Evolutionary conservation across 2,329 filamentous ascomycete species (phyloP).

Genomic region (Colletotrichum sp.): DNA sequence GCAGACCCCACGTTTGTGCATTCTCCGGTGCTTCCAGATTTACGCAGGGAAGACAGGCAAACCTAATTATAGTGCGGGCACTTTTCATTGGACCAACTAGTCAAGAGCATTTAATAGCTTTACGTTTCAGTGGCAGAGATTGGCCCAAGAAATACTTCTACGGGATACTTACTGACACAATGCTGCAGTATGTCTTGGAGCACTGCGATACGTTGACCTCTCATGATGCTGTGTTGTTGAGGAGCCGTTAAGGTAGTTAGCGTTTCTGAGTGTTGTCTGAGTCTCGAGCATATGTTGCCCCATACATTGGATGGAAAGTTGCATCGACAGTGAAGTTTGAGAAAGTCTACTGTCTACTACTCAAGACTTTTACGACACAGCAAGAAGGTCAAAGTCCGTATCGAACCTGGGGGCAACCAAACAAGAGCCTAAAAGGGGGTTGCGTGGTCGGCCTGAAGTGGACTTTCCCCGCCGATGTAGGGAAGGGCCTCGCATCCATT

Average conservation of each 20-base stretch:
- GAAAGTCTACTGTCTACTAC: not conserved
- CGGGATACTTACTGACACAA: fast-evolving
- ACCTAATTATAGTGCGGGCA: not conserved
- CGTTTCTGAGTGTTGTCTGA: not conserved
- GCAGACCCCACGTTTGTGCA: not conserved
- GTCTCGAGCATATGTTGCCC: not conserved
- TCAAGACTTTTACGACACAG: fast-evolving
- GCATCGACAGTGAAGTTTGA: not conserved
- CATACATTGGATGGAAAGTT: not conserved
- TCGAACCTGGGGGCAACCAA: not conserved
- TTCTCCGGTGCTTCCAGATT: not conserved
- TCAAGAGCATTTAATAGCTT: not conserved
- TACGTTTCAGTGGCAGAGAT: not conserved
- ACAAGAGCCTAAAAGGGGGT: not conserved
- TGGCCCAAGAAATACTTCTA: not conserved
- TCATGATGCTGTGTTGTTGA: not conserved
- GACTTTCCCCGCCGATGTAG: not conserved
- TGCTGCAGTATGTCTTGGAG: not conserved
- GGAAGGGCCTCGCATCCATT: not conserved
- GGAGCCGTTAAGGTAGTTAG: not conserved
- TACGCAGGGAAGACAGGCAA: not conserved
- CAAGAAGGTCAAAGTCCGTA: not conserved
- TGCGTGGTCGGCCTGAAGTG: not conserved
- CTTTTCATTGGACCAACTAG: not conserved
- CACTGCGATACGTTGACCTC: fast-evolving